Percentiles rank a stretch among this genome's conserved stretches.
These are phyloP conservation scores for Leucoagaricus sp. DNA, from an alignment of 1,284 basidiomycete species.

Conservation along the genomic window DNA sequence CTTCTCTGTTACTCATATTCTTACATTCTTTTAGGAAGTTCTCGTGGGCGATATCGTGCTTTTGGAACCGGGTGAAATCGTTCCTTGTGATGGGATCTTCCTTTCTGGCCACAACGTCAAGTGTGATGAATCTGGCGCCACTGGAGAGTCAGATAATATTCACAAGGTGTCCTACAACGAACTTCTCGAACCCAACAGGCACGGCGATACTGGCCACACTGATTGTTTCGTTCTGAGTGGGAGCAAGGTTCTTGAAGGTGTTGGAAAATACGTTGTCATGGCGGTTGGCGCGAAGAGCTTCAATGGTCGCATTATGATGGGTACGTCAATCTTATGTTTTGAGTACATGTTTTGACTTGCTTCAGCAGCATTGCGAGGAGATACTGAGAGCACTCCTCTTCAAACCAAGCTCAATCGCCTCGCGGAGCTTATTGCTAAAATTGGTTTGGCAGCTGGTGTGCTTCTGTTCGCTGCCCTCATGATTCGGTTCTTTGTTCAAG, in stretches of 20 bases:
- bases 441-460: constrained; percentile 83
- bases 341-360: constrained; percentile 18
- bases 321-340: constrained; percentile 46
- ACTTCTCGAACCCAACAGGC: constrained; percentile 51
- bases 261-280: constrained; percentile 91
- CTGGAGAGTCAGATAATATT: constrained; percentile 95
- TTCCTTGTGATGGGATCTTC: constrained; percentile 96
- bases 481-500: constrained; percentile 93
- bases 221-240: constrained; percentile 96
- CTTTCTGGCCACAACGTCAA: constrained; percentile 90
- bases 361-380: constrained; percentile 70
- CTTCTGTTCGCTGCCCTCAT: constrained; percentile 85
- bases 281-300: constrained; percentile 92
- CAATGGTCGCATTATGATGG: constrained; percentile 96
- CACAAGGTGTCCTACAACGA: constrained; percentile 85
- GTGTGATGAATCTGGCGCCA: constrained; percentile 96
- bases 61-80: constrained; percentile 93
- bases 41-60: constrained; percentile 93
- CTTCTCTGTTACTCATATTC: background rate
- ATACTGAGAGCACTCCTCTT: constrained; percentile 87
- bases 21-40: constrained; percentile 59
- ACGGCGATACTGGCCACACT: constrained; percentile 54
- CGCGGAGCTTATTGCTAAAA: constrained; percentile 93
- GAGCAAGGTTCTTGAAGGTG: constrained; percentile 94
- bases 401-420: constrained; percentile 93